Conservation (phyloP, 2,329 filamentous ascomycete genomes). For the Cytospora chrysosperma region DNA sequence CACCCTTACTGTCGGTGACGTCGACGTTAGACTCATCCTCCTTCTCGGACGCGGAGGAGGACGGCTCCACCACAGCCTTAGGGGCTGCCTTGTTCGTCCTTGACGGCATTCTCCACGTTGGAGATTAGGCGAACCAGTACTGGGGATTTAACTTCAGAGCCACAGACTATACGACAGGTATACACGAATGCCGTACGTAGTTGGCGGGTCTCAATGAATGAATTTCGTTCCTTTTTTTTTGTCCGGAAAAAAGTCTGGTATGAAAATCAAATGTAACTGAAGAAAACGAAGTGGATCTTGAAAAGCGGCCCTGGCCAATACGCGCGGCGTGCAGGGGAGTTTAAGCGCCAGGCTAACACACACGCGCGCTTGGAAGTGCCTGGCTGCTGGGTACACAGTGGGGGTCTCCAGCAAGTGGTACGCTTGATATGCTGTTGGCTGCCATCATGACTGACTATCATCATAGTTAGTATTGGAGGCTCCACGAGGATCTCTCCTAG, state of each 20-base stretch:
- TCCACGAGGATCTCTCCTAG: not conserved
- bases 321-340: not conserved
- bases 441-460: not conserved
- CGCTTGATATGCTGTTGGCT: not conserved
- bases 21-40: slow-evolving; percentile 7
- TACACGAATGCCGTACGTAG: not conserved
- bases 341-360: slow-evolving; percentile 9
- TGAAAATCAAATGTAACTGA: slow-evolving; percentile 1
- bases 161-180: not conserved
- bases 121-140: not conserved
- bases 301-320: slow-evolving; percentile 6
- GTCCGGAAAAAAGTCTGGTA: not conserved
- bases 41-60: not conserved
- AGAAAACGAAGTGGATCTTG: not conserved
- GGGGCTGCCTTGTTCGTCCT: slow-evolving; percentile 11
- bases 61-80: slow-evolving; percentile 4
- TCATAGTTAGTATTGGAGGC: no score
- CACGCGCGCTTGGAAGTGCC: slow-evolving; percentile 18
- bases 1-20: not conserved
- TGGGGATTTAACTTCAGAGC: not conserved
- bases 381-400: not conserved
- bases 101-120: slow-evolving; percentile 13
- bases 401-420: no score
- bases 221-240: not conserved
- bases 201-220: not conserved